These are phyloP conservation scores for Sugiyamaella marilandica DNA, from an alignment of 805 yeast species.

Conservation along the genomic window DNA sequence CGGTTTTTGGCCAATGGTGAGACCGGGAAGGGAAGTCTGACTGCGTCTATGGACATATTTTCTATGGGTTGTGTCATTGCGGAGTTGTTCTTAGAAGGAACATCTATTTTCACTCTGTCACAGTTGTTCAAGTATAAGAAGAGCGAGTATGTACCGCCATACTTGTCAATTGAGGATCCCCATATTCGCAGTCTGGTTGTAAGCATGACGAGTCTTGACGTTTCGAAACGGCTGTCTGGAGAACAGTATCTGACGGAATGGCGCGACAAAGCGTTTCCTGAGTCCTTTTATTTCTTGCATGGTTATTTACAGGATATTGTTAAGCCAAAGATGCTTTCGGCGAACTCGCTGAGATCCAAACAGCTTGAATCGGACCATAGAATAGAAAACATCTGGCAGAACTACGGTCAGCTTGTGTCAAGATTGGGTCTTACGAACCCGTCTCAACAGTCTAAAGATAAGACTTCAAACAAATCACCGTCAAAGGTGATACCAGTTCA, in stretches of 20 bases:
- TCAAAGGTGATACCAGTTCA: conserved; percentile 13
- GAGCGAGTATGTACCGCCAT: conserved; percentile 60
- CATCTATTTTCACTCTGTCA: conserved; percentile 79
- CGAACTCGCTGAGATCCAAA: conserved; percentile 10
- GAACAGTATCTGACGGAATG: conserved; percentile 48
- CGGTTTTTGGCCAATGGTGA: conserved; percentile 47
- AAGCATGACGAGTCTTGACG: conserved; percentile 62
- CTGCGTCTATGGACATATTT: conserved; percentile 68
- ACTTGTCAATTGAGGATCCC: conserved; percentile 50
- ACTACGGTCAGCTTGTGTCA: conserved; percentile 47
- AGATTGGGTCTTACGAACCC: conserved; percentile 11
- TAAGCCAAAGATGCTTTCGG: conserved; percentile 18
- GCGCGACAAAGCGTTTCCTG: conserved; percentile 55
- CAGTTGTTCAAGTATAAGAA: conserved; percentile 79
- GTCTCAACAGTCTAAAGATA: neutral
- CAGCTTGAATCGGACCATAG: conserved; percentile 49
- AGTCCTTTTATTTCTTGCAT: conserved; percentile 64
- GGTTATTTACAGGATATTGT: conserved; percentile 53
- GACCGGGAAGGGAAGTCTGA: conserved; percentile 35
- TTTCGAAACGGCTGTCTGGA: conserved; percentile 55
- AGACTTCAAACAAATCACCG: neutral
- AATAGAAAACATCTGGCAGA: conserved; percentile 54
- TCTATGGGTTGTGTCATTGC: conserved; percentile 71
- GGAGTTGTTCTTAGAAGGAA: conserved; percentile 81
- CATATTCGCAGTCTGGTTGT: conserved; percentile 50